Evolutionary conservation across 2,329 filamentous ascomycete genomes (phyloP), one percentile per base, ranked within the genome.

Genomic region (Curvularia lunata): DNA sequence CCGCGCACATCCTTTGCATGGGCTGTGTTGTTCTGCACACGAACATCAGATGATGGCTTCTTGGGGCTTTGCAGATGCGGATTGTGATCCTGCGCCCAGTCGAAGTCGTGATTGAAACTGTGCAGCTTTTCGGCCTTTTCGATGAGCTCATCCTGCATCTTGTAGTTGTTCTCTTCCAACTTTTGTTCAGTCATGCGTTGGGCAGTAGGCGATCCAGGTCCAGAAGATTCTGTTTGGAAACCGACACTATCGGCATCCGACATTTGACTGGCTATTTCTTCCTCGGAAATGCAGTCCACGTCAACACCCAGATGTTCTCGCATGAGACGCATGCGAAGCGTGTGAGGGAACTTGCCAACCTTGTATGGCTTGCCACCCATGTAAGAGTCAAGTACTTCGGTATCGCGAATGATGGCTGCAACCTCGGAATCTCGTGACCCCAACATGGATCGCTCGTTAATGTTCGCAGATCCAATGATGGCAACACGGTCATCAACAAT

Each of bases 361-460:
- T 89, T 87, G 75, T 96, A 99, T 5, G 92, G 91, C 69, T 90
- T 83, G 37, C 93, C 93, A 50, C 86, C 92, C 95, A 99, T 98
- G 52, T 86, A 91, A 5, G 93, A 97, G 83, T 87, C 88, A 56
- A 97, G 86, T 86, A 97, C 92, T 74, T 97, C 92, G 1, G 91
- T 94, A 74, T 99, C 95, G 52, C 94, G 87, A 41, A 99, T 91
- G 42, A 98, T 85, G 6, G 93, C 89, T 5, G 94, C 95, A 61
- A 91, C 88, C 77, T 99, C 95, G 0, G 94, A 97, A 76, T 99
- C 95, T 69, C 95, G 87, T 48, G 86, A 89, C 8, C 95, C 95
- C 60, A 97, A 78, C 92, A 98, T 92, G 6, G 94, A 98, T 45
- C 95, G 88, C 77, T 99, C 95, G 70, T 99, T 99, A 82, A 99